Percentiles rank a stretch among this genome's conserved stretches.
These are phyloP conservation scores for Phylloporus rhodoxanthus DNA, from an alignment of 768 basidiomycete genomes.

Conservation along the genomic window DNA sequence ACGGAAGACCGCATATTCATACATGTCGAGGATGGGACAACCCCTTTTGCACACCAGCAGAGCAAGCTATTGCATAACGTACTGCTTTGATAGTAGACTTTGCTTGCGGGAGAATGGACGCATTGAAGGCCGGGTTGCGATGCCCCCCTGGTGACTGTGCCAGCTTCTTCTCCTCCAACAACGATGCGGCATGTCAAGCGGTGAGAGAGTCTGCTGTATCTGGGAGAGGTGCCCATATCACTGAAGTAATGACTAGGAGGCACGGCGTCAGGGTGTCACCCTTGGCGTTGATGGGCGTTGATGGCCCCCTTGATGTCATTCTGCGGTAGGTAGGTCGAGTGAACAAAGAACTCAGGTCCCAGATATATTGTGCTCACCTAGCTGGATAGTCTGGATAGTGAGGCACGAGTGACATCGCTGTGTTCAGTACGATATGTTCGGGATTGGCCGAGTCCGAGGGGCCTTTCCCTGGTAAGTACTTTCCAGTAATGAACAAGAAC, in stretches of 20 bases:
- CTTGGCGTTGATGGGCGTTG: slow-evolving; percentile 55
- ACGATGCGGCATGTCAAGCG: slow-evolving; percentile 46
- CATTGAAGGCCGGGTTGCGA: slow-evolving; percentile 38
- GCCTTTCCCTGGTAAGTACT: too few relatives aligned
- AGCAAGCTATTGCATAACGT: slow-evolving; percentile 58
- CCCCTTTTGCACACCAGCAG: slow-evolving; percentile 41
- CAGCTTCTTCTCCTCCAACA: slow-evolving; percentile 45
- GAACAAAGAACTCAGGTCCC: background rate
- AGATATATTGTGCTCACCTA: slow-evolving; percentile 37
- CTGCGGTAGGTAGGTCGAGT: background rate
- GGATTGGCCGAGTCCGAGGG: too few relatives aligned
- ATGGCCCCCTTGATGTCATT: slow-evolving; percentile 45
- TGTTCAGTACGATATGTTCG: too few relatives aligned
- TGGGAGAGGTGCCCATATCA: slow-evolving; percentile 49
- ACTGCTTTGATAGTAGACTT: slow-evolving; percentile 50
- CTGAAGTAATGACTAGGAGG: slow-evolving; percentile 52
- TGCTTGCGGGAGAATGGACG: slow-evolving; percentile 47
- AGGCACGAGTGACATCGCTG: too few relatives aligned
- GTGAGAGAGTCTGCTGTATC: slow-evolving; percentile 41
- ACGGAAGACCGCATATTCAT: slow-evolving; percentile 47
- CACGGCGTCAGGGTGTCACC: slow-evolving; percentile 46
- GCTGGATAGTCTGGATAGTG: too few relatives aligned
- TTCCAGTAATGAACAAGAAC: too few relatives aligned
- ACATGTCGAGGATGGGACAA: slow-evolving; percentile 52
- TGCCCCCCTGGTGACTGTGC: slow-evolving; percentile 26